Conservation (phyloP, 768 basidiomycete genomes). For the Daedaleopsis sinensis region DNA sequence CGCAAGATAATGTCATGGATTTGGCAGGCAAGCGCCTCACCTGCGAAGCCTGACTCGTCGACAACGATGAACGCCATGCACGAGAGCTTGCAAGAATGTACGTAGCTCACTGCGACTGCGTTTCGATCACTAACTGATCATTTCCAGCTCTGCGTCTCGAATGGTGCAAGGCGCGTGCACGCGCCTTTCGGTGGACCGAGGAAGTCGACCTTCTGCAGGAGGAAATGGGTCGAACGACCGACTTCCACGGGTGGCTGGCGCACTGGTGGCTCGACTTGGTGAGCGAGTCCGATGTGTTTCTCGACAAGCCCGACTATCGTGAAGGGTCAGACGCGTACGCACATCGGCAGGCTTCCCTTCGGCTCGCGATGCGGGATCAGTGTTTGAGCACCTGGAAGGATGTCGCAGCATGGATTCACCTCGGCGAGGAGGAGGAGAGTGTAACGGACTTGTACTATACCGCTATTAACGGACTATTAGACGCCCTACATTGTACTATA, state of each 20-base stretch:
- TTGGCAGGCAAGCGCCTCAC: too few relatives aligned
- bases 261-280: background rate
- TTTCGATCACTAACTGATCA: background rate
- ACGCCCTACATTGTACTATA: too few relatives aligned
- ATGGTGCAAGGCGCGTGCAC: slow-evolving; percentile 14
- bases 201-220: slow-evolving; percentile 18
- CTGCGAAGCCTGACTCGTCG: background rate
- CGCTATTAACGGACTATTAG: too few relatives aligned
- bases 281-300: background rate
- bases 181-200: slow-evolving; percentile 13
- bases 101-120: background rate
- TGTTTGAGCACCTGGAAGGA: too few relatives aligned
- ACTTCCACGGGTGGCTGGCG: background rate
- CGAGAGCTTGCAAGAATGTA: background rate
- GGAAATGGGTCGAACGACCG: slow-evolving; percentile 15
- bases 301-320: background rate
- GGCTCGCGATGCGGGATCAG: too few relatives aligned
- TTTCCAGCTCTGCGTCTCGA: slow-evolving; percentile 9
- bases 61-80: background rate
- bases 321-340: background rate
- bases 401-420: too few relatives aligned
- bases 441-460: too few relatives aligned
- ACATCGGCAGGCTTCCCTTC: background rate
- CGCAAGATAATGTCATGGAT: slow-evolving; percentile 14
- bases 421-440: too few relatives aligned